Base-by-base conservation (phyloP, 2,329 filamentous ascomycete genomes). In the Fusarium miscanthi region DNA sequence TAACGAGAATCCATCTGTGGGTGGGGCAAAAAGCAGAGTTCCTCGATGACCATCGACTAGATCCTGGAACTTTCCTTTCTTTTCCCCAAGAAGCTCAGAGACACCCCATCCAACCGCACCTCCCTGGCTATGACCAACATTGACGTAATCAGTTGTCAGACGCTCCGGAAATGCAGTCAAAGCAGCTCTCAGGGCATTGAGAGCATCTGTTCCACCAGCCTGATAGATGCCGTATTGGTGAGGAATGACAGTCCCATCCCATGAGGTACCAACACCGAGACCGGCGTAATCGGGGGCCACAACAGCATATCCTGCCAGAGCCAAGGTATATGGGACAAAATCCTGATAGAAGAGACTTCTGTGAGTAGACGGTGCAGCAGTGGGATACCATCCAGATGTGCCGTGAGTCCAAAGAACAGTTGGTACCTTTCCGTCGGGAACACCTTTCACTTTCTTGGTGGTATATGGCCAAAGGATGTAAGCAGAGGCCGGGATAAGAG, bases 211-310 rank as follows among this genome's bases (percentile, higher is more conserved):
- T 13, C 51, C 51, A 23, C 51, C 35, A n/a, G 51, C 35, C 10
- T 53, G 27, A 27, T 27, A 53, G 21, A 53, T 53, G 2, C 23
- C 51, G 30, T 40, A 23, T n/a, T 30, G 7, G 21, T 53, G 51
- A 27, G 27, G 27, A 27, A 27, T 27, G 10, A 8, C 6, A 7
- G 35, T 53, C 10, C 25, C 35, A 31, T 40, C 19, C 51, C 51
- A 40, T 9, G 51, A 40, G 25, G 35, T 53, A 13, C 35, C 51
- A 30, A 65, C 23, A 1, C 67, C 69, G 1, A 72, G 67, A 10
- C 59, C 69, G 1, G 63, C 67, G 37, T 72, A 72, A 30, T 72
- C 69, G 6, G 67, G 69, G 6, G 67, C 67, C 3, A 68, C 59
- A 4, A 71, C 69, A 21, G 46, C 63, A 16, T 68, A 13, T 37